Conservation (phyloP, 202 grass and related monocot genomes). For the Panicum virgatum region DNA sequence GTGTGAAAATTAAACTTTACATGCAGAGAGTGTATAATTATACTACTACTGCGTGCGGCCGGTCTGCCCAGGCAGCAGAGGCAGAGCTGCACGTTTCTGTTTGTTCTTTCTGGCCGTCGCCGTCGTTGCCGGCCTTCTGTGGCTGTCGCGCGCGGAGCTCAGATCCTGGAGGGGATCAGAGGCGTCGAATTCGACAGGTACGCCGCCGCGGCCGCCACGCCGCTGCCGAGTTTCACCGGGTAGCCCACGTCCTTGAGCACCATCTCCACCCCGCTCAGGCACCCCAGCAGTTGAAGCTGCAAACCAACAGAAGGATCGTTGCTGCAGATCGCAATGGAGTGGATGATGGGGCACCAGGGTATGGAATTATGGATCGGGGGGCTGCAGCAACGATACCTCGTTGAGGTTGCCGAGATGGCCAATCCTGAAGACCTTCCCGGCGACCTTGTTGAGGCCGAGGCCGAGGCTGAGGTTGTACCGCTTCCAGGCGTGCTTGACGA, state of each 20-base stretch:
- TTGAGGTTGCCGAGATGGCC: conserved; percentile 94
- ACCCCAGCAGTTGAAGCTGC: conserved; percentile 87
- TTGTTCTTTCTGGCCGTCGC: neutral
- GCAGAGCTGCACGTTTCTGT: neutral
- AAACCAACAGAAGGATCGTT: neutral
- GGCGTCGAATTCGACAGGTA: conserved; percentile 84
- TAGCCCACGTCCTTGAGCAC: conserved; percentile 90
- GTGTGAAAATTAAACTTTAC: conserved; percentile 43
- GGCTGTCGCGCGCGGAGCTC: neutral
- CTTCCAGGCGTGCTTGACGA: conserved; percentile 82
- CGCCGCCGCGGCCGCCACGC: conserved; percentile 75
- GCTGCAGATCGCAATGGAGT: neutral
- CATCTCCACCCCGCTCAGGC: conserved; percentile 92
- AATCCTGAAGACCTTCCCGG: conserved; percentile 94
- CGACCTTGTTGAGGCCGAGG: conserved; percentile 89
- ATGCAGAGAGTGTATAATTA: conserved; percentile 32
- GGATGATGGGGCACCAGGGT: too few relatives aligned
- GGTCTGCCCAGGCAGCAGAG: conserved; percentile 18
- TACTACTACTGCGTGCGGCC: neutral
- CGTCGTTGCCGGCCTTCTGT: neutral
- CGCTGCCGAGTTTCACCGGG: conserved; percentile 93
- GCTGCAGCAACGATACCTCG: conserved; percentile 34
- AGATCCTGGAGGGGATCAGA: conserved; percentile 89
- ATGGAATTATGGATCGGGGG: too few relatives aligned
- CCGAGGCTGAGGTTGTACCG: conserved; percentile 92